Percentiles rank a stretch among this genome's conserved stretches.
These are phyloP conservation scores for Coemansia sp. DNA, from an alignment of 192 early-diverging fungal genomes.

Conservation along the genomic window DNA sequence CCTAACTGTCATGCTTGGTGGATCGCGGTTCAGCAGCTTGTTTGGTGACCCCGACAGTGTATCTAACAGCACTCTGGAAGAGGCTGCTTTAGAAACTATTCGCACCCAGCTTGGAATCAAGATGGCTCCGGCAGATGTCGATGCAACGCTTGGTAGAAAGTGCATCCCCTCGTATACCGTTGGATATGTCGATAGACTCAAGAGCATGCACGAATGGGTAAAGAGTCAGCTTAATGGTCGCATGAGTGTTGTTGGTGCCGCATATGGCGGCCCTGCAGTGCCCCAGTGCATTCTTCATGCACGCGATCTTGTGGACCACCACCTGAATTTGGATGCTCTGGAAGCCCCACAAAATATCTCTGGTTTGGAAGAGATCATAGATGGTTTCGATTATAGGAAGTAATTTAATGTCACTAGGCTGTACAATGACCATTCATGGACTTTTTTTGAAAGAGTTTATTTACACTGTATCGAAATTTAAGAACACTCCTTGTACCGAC, in stretches of 20 bases:
- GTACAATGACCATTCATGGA: background rate
- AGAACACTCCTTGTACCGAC: background rate
- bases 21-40: constrained; percentile 64
- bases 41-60: constrained; percentile 48
- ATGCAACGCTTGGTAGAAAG: constrained; percentile 61
- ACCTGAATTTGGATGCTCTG: constrained; percentile 51
- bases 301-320: constrained; percentile 59
- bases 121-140: constrained; percentile 45
- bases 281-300: constrained; percentile 78
- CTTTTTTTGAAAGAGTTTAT: too few relatives aligned
- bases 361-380: constrained; percentile 43
- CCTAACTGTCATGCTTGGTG: constrained; percentile 92
- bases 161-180: constrained; percentile 92
- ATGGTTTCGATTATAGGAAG: constrained; percentile 14
- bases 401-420: constrained; percentile 3
- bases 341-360: constrained; percentile 30
- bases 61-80: constrained; percentile 17
- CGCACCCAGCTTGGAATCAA: constrained; percentile 62
- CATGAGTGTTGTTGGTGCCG: constrained; percentile 75
- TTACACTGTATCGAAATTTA: background rate
- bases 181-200: constrained; percentile 71
- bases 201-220: constrained; percentile 62
- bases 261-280: constrained; percentile 81
- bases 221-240: constrained; percentile 52
- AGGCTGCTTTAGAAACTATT: constrained; percentile 62